Evolutionary conservation across 2,329 filamentous ascomycete genomes (phyloP), one percentile per base, ranked within the genome.

Genomic region (Alternaria postmessia): DNA sequence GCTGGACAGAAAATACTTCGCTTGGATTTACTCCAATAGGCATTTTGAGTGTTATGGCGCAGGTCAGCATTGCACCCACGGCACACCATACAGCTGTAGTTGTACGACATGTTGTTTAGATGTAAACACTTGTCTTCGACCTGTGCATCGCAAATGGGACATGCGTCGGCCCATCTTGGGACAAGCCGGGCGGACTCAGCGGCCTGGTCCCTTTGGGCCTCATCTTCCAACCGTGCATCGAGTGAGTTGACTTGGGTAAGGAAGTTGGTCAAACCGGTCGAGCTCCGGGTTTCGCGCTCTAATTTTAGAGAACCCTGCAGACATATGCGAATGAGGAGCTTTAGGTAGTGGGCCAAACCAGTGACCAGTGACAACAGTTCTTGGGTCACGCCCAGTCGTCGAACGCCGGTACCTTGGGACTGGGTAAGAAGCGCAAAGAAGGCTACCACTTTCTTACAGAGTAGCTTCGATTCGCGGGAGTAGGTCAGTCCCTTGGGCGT

Each of bases 391-490:
- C 95, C 95, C 42, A 98, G 87, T 76, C 97, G 95, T 59, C 92
- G 87, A 38, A 92, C 89, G n/a, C 91, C 92, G 8, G 89, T 92
- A 73, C 97, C 94, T 75, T 98, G 94, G 1, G 94, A 95, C 78
- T 97, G 97, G 6, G 94, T 96, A 8, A 99, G 85, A 18, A 99
- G 83, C 12, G 93, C 93, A 78, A 99, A 99, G 83, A 99, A 99
- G 26, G 94, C 92, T 6, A 99, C 95, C 55, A 99, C 96, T 80
- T 99, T 99, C 81, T 99, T 99, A 84, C 95, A 99, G n/a, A 99
- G 87, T 51, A 99, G 85, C 80, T 99, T 99, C n/a, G 95, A 92
- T 82, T 99, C 95, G 72, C 95, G 89, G 18, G 91, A 91, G 76
- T 98, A 99, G 9, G 93, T 92, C 62, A 99, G 85, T 64, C 91